phyloP scores from a whole-genome alignment of 352 stramenopile genomes.

The Globisporangium megalacanthum region DNA sequence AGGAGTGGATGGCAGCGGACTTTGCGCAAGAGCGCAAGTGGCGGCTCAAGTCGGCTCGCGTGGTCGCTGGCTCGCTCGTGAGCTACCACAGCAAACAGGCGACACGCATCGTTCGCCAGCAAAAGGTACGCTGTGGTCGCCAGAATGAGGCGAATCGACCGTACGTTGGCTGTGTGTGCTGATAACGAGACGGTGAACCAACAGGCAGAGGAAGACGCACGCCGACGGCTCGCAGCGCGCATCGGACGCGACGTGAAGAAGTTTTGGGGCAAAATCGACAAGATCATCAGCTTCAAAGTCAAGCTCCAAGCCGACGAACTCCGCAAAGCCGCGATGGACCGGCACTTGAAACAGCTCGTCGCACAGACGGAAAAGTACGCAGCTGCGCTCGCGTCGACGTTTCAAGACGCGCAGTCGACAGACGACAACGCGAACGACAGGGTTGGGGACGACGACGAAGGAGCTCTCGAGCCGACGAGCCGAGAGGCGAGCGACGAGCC shows the following conservation, averaged over 20 bases:
- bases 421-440: neutral
- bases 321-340: constrained; percentile 93
- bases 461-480: neutral
- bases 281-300: constrained; percentile 97
- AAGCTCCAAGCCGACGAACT: constrained; percentile 88
- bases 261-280: constrained; percentile 98
- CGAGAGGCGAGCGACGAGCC: neutral
- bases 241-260: constrained; percentile 88
- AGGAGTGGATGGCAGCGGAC: constrained; percentile 92
- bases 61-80: constrained; percentile 55
- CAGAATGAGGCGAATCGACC: neutral
- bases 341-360: constrained; percentile 93
- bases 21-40: constrained; percentile 89
- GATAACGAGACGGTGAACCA: neutral
- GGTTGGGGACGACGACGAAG: neutral
- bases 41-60: constrained; percentile 71
- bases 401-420: constrained; percentile 22
- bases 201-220: constrained; percentile 33
- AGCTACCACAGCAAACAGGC: constrained; percentile 49
- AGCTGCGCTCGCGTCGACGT: constrained; percentile 64
- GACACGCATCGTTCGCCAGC: constrained; percentile 19
- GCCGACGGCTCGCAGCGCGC: constrained; percentile 55
- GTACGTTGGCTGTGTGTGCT: neutral
- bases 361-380: constrained; percentile 97
- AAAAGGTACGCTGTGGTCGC: constrained; percentile 24